Percentiles rank a stretch among this genome's conserved stretches.
Conservation (phyloP, 257 asterid genomes). For the Perilla frutescens region DNA sequence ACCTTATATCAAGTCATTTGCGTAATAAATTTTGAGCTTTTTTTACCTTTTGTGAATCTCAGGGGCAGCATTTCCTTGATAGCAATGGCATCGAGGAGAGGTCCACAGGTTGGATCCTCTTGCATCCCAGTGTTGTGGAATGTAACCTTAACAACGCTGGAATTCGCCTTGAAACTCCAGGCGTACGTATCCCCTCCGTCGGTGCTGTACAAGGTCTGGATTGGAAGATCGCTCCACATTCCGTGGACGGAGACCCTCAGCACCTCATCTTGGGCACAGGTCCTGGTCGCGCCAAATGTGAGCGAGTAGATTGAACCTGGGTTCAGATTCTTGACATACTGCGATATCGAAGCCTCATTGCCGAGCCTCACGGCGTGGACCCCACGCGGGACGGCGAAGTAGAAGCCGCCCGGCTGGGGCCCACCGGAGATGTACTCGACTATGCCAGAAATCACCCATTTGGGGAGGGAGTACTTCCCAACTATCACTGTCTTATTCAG, state of each 20-base stretch:
- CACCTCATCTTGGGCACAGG: slow-evolving; percentile 82
- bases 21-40: too few species aligned
- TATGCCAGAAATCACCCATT: slow-evolving; percentile 68
- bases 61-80: slow-evolving; percentile 65
- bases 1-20: slow-evolving; percentile 1
- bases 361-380: slow-evolving; percentile 76
- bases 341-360: slow-evolving; percentile 72
- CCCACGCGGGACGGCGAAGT: slow-evolving; percentile 70
- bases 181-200: slow-evolving; percentile 87
- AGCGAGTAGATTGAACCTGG: slow-evolving; percentile 47
- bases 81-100: slow-evolving; percentile 75
- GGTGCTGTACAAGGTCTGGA: slow-evolving; percentile 71
- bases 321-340: slow-evolving; percentile 50
- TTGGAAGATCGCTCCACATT: slow-evolving; percentile 58
- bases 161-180: slow-evolving; percentile 68
- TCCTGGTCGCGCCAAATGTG: slow-evolving; percentile 77
- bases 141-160: slow-evolving; percentile 59
- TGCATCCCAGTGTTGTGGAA: slow-evolving; percentile 77
- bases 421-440: slow-evolving; percentile 80
- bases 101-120: slow-evolving; percentile 85
- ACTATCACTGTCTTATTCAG: slow-evolving; percentile 61
- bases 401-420: slow-evolving; percentile 78
- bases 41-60: slow-evolving; percentile 50
- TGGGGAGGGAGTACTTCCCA: slow-evolving; percentile 73
- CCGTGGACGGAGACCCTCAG: slow-evolving; percentile 62